Evolutionary conservation across 257 asterid species (phyloP).

Genomic region (Orobanche coerulescens): DNA sequence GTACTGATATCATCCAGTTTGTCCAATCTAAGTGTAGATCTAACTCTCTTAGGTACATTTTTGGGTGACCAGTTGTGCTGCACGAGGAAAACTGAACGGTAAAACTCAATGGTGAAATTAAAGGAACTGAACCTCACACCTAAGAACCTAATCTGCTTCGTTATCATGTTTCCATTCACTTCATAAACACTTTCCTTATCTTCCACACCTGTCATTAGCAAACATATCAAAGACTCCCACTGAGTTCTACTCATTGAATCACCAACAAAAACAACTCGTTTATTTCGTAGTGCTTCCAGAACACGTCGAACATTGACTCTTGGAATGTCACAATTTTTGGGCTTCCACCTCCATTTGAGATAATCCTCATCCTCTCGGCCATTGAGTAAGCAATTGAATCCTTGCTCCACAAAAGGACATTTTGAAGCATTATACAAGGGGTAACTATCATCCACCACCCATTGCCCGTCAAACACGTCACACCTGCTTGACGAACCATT

Average conservation of each 20-base stretch:
- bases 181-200: conserved; percentile 61
- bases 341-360: conserved; percentile 82
- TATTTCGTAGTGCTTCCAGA: conserved; percentile 43
- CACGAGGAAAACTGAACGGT: conserved; percentile 73
- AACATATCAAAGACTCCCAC: conserved; percentile 79
- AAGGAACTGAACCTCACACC: conserved; percentile 62
- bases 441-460: conserved; percentile 48
- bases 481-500: conserved; percentile 31
- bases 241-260: conserved; percentile 83
- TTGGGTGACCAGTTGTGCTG: conserved; percentile 54
- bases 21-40: conserved; percentile 53
- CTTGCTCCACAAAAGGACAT: conserved; percentile 71
- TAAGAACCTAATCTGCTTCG: conserved; percentile 54
- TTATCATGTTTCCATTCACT: conserved; percentile 52
- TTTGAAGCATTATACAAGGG: conserved; percentile 70
- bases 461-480: conserved; percentile 56
- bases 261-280: conserved; percentile 67
- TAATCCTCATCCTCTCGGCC: conserved; percentile 58
- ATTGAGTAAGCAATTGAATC: conserved; percentile 62
- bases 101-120: conserved; percentile 61
- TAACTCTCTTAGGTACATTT: conserved; percentile 53
- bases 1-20: conserved; percentile 54
- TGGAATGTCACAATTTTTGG: conserved; percentile 49
- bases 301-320: conserved; percentile 34
- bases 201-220: conserved; percentile 63